Percentiles rank a stretch among this genome's conserved stretches.
Conservation (phyloP, 1,284 basidiomycete species). For the Kwoniella shivajii region DNA sequence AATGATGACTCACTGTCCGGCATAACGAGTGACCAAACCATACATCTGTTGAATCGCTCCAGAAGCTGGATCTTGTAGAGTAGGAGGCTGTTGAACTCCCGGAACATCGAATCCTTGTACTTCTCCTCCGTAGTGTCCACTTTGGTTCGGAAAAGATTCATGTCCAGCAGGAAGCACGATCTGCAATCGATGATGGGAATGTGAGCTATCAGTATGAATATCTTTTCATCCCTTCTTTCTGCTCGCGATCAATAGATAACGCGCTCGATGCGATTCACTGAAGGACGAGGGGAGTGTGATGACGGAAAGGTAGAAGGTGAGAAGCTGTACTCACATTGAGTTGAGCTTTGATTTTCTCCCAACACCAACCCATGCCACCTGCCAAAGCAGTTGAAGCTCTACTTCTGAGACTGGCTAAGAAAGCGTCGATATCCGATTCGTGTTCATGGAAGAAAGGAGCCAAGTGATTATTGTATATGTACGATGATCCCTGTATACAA, state of each 20-base stretch:
- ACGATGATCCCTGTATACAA: slow-evolving; percentile 67
- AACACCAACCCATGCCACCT: slow-evolving; percentile 42
- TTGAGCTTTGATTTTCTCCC: slow-evolving; percentile 40
- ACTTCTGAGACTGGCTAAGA: slow-evolving; percentile 55
- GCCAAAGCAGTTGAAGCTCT: slow-evolving; percentile 37
- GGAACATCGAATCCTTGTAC: slow-evolving; percentile 15
- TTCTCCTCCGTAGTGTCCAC: slow-evolving; percentile 5
- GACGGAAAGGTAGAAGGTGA: not conserved
- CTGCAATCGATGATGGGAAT: not conserved
- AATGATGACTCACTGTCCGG: slow-evolving; percentile 40
- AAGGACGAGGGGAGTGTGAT: not conserved
- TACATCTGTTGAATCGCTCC: slow-evolving; percentile 47
- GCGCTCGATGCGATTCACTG: no score
- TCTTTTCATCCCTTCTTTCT: no score
- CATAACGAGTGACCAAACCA: slow-evolving; percentile 38
- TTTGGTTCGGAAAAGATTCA: not conserved
- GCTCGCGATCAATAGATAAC: no score
- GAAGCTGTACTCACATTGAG: slow-evolving; percentile 41
- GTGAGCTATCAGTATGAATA: not conserved
- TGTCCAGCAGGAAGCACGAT: slow-evolving; percentile 6
- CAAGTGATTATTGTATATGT: slow-evolving; percentile 67
- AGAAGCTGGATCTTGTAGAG: slow-evolving; percentile 48
- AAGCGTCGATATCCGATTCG: slow-evolving; percentile 68
- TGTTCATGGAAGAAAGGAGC: slow-evolving; percentile 68
- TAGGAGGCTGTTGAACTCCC: slow-evolving; percentile 41